A percentile compares a stretch with the other conserved stretches of the same genome.
phyloP scores from a whole-genome alignment of 2,329 filamentous ascomycete genomes.

The Alternaria brassicicola region DNA sequence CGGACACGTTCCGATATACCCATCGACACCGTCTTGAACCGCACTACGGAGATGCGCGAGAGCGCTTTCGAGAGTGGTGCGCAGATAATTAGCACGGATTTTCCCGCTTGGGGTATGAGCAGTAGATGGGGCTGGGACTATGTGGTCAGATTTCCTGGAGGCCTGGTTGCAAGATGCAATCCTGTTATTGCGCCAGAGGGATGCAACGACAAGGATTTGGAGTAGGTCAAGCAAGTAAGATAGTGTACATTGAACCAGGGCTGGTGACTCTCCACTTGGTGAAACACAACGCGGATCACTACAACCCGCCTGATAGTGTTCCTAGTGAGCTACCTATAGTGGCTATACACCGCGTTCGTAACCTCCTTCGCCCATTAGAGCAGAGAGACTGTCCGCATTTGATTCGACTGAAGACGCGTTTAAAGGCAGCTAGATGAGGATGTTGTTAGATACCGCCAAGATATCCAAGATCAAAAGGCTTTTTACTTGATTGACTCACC shows the following conservation, averaged over 20 bases:
- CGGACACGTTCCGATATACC: slow-evolving; percentile 57
- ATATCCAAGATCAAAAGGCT: no score
- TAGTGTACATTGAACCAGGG: neutral
- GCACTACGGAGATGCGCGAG: slow-evolving; percentile 53
- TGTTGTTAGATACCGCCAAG: no score
- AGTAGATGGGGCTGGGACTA: slow-evolving; percentile 57
- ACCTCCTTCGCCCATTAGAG: no score
- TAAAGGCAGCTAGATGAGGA: no score
- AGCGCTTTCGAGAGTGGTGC: slow-evolving; percentile 55
- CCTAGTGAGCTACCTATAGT: neutral
- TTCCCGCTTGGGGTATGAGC: slow-evolving; percentile 55
- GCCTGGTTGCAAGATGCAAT: slow-evolving; percentile 47
- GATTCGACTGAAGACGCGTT: no score
- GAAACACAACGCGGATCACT: neutral
- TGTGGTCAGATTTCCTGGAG: slow-evolving; percentile 42
- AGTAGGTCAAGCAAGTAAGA: slow-evolving; percentile 9
- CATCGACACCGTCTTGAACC: slow-evolving; percentile 51
- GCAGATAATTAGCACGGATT: slow-evolving; percentile 59
- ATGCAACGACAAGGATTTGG: slow-evolving; percentile 39
- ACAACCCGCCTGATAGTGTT: no score
- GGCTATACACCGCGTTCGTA: neutral
- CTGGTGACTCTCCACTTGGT: no score
- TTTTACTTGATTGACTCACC: no score
- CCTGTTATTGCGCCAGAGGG: slow-evolving; percentile 46
- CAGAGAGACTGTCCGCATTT: no score